phyloP scores from a whole-genome alignment of 345 rosid species.

The Erucastrum elatum region DNA sequence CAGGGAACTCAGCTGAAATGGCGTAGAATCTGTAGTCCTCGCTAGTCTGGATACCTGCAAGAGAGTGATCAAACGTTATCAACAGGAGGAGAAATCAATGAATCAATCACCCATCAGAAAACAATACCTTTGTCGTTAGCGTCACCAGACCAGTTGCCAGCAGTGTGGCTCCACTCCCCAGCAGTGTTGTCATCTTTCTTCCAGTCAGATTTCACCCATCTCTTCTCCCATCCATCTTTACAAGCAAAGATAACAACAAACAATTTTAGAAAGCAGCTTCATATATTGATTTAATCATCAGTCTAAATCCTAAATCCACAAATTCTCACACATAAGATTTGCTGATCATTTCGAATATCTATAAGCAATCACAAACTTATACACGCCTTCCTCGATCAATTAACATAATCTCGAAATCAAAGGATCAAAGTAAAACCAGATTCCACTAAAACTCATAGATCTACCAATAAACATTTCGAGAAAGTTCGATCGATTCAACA shows the following conservation, averaged over 20 bases:
- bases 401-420: not conserved
- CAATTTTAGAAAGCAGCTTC: not conserved
- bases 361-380: not conserved
- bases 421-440: not conserved
- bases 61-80: not conserved
- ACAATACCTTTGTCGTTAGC: constrained; percentile 77
- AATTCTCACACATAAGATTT: not conserved
- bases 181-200: constrained; percentile 82
- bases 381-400: not conserved
- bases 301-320: not conserved
- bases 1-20: constrained; percentile 91
- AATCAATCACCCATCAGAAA: not conserved
- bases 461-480: constrained; percentile 12
- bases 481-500: not conserved
- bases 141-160: constrained; percentile 96
- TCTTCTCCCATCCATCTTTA: constrained; percentile 94
- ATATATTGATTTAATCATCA: not conserved
- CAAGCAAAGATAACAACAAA: not conserved
- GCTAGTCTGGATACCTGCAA: constrained; percentile 88
- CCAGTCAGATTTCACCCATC: constrained; percentile 95
- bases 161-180: constrained; percentile 91
- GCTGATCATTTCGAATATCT: not conserved
- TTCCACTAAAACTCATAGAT: constrained; percentile 17
- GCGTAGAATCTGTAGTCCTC: constrained; percentile 98
- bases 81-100: not conserved